Percentiles rank a stretch among this genome's conserved stretches.
Conservation (phyloP, 768 basidiomycete species). For the Serendipita indica region DNA sequence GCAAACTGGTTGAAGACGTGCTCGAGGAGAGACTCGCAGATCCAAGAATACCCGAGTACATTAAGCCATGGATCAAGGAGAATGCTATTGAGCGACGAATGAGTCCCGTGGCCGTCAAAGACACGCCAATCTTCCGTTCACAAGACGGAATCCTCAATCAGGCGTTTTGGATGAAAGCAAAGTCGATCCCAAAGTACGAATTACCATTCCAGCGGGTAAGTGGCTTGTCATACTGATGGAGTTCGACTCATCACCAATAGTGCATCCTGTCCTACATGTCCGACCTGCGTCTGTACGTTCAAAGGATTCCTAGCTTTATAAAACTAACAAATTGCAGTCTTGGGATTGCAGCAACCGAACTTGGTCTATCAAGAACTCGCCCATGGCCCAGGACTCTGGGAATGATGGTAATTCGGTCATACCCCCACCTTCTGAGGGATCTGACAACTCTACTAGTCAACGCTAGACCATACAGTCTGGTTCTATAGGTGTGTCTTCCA, state of each 20-base stretch:
- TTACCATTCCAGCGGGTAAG: constrained; percentile 61
- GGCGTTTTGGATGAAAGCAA: constrained; percentile 73
- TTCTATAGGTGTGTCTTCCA: constrained; percentile 47
- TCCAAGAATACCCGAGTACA: constrained; percentile 24
- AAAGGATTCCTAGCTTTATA: background rate
- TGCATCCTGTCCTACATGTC: constrained; percentile 70
- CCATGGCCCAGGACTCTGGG: constrained; percentile 35
- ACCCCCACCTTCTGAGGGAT: background rate
- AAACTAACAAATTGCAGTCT: constrained; percentile 32
- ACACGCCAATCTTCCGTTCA: constrained; percentile 24
- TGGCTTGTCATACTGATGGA: background rate
- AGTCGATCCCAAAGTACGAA: constrained; percentile 48
- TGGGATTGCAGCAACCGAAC: constrained; percentile 34
- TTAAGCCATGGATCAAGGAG: constrained; percentile 25
- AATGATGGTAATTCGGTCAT: constrained; percentile 39
- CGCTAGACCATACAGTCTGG: constrained; percentile 65
- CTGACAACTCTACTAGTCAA: constrained; percentile 31
- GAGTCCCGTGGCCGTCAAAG: constrained; percentile 56
- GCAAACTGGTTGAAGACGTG: constrained; percentile 39
- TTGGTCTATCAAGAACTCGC: constrained; percentile 37
- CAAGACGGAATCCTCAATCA: constrained; percentile 35
- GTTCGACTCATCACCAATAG: constrained; percentile 23
- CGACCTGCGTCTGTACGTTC: constrained; percentile 48
- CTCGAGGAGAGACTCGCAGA: constrained; percentile 19
- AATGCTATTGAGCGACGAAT: constrained; percentile 40